Percentiles rank a stretch among this genome's conserved stretches.
phyloP scores from a whole-genome alignment of 2,329 filamentous ascomycete genomes.

The Ophiostoma himal-ulmi region DNA sequence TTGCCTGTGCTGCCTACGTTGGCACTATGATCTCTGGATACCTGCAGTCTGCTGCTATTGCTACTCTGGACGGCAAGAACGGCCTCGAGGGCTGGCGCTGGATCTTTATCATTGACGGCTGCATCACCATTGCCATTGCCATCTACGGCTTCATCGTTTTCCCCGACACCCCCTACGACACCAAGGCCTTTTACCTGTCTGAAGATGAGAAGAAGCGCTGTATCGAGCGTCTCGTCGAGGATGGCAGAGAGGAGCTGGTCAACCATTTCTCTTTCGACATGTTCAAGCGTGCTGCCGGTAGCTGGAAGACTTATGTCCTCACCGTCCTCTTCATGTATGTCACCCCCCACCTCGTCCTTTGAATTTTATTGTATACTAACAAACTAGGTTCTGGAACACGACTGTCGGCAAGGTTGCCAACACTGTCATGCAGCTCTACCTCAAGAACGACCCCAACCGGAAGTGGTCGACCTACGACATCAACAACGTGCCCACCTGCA shows the following conservation, averaged over 20 bases:
- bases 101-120: slow-evolving; percentile 44
- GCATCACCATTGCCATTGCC: slow-evolving; percentile 48
- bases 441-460: slow-evolving; percentile 30
- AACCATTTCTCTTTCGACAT: slow-evolving; percentile 28
- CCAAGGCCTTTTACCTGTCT: slow-evolving; percentile 34
- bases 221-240: slow-evolving; percentile 32
- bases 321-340: slow-evolving; percentile 30
- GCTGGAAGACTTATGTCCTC: slow-evolving; percentile 31
- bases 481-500: slow-evolving; percentile 31
- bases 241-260: slow-evolving; percentile 27
- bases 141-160: slow-evolving; percentile 46
- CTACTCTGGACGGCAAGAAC: slow-evolving; percentile 36
- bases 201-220: slow-evolving; percentile 37
- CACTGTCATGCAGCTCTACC: slow-evolving; percentile 30
- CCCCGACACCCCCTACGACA: slow-evolving; percentile 41
- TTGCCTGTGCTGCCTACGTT: slow-evolving; percentile 55
- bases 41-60: slow-evolving; percentile 40
- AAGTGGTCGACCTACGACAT: slow-evolving; percentile 30
- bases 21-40: slow-evolving; percentile 31
- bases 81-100: slow-evolving; percentile 50
- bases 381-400: slow-evolving; percentile 13
- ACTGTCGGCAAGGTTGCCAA: slow-evolving; percentile 22
- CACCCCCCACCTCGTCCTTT: too few species aligned
- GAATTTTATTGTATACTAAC: slow-evolving; percentile 18
- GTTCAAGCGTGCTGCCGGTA: slow-evolving; percentile 26